Conservation (phyloP, 78 protist species). For the Acrasis kona region DNA sequence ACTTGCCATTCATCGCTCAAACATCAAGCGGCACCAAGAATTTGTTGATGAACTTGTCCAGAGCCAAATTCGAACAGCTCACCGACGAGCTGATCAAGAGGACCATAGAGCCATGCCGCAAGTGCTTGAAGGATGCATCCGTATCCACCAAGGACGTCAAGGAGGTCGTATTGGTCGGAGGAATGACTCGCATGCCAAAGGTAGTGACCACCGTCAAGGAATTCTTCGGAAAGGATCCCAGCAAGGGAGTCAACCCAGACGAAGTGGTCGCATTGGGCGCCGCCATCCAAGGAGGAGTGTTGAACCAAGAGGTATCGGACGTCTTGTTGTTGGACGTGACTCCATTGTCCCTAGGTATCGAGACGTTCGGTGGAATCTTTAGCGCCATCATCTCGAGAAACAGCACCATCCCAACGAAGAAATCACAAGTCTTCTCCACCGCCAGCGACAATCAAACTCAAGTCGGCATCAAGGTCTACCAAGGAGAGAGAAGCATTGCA, state of each 20-base stretch:
- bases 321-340: slow-evolving; percentile 90
- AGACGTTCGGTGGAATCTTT: slow-evolving; percentile 88
- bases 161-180: slow-evolving; percentile 97
- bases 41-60: slow-evolving; percentile 68
- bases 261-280: slow-evolving; percentile 99
- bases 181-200: slow-evolving; percentile 97
- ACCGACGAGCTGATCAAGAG: slow-evolving; percentile 62
- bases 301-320: slow-evolving; percentile 76
- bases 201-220: slow-evolving; percentile 73
- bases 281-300: slow-evolving; percentile 97
- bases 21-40: slow-evolving; percentile 95
- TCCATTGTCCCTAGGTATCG: slow-evolving; percentile 92
- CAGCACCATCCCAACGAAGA: slow-evolving; percentile 92
- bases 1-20: slow-evolving; percentile 96
- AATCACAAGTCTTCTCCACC: slow-evolving; percentile 91
- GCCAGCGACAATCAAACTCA: slow-evolving; percentile 97
- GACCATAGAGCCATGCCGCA: slow-evolving; percentile 79
- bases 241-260: slow-evolving; percentile 98
- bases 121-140: slow-evolving; percentile 90
- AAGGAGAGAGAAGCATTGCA: slow-evolving; percentile 99
- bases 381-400: slow-evolving; percentile 78
- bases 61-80: slow-evolving; percentile 76
- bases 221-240: slow-evolving; percentile 78
- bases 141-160: slow-evolving; percentile 59
- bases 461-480: slow-evolving; percentile 94